Evolutionary conservation across 371 early-diverging fungal genomes (phyloP).

Genomic region (Mucor indicus): DNA sequence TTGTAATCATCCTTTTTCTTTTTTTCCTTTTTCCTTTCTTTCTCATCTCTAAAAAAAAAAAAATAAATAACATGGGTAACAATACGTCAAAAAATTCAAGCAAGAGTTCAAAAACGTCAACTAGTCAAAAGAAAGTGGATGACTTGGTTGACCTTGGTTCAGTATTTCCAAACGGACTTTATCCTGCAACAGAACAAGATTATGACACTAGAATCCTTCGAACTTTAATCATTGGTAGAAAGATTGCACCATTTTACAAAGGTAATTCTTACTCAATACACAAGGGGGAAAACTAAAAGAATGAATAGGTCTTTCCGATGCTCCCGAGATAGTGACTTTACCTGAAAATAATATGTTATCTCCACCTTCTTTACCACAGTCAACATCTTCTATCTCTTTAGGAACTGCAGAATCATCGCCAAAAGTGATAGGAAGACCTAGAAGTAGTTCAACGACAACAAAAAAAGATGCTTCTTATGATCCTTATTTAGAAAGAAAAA

Average conservation of each 20-base stretch:
- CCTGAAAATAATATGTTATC: not conserved
- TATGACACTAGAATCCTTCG: constrained; percentile 75
- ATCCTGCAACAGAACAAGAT: constrained; percentile 68
- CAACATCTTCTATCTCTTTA: constrained; percentile 20
- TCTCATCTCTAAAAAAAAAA: not conserved
- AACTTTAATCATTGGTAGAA: constrained; percentile 71
- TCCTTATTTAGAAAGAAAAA: constrained; percentile 24
- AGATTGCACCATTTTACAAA: constrained; percentile 86
- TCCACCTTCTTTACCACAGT: constrained; percentile 9
- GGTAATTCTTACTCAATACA: constrained; percentile 46
- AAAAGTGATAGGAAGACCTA: constrained; percentile 18
- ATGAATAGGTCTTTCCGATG: constrained; percentile 30
- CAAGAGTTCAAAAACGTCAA: not conserved
- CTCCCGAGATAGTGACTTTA: constrained; percentile 33
- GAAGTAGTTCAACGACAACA: constrained; percentile 32
- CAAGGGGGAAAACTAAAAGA: not conserved
- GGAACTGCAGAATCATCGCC: not conserved
- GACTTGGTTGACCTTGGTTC: constrained; percentile 70
- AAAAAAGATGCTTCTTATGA: constrained; percentile 6
- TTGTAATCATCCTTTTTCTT: not conserved
- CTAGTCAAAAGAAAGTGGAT: constrained; percentile 36
- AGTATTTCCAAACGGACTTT: constrained; percentile 73
- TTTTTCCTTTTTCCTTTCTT: not conserved
- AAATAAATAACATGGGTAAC: constrained; percentile 24
- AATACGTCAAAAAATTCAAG: constrained; percentile 17